Evolutionary conservation across 2,329 filamentous ascomycete genomes (phyloP).

Genomic region (Arthrobotrys entomopaga): DNA sequence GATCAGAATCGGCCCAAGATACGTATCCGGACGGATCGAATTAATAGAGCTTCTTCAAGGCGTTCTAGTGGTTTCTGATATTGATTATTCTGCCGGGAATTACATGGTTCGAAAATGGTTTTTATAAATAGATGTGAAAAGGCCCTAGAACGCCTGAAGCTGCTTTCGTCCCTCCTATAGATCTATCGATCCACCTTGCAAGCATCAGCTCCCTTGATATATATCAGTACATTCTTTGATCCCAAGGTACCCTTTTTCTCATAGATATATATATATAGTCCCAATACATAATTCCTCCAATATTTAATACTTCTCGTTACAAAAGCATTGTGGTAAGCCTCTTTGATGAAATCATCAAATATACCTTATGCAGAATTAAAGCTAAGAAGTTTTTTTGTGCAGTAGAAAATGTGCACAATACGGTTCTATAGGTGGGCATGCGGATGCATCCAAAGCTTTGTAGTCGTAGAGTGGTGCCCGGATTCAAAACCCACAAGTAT

Average conservation of each 20-base stretch:
- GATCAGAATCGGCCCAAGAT: background rate
- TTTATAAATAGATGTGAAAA: conserved; percentile 3
- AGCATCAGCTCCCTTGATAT: too few relatives aligned
- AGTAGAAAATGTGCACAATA: conserved; percentile 10
- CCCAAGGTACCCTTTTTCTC: too few relatives aligned
- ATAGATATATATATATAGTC: too few relatives aligned
- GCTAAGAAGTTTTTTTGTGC: too few relatives aligned
- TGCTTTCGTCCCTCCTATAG: background rate
- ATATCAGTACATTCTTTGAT: too few relatives aligned
- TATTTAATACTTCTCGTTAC: background rate
- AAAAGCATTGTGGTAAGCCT: too few relatives aligned
- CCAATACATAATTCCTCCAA: too few relatives aligned
- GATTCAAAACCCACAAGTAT: background rate
- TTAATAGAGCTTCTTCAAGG: too few relatives aligned
- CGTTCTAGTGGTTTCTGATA: too few relatives aligned
- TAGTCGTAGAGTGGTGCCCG: background rate
- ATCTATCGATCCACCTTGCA: too few relatives aligned
- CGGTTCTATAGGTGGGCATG: conserved; percentile 18
- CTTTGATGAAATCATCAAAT: background rate
- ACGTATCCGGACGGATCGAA: too few relatives aligned
- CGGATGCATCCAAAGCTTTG: background rate
- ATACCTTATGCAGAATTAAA: background rate
- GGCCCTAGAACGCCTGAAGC: background rate
- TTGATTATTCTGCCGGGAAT: too few relatives aligned
- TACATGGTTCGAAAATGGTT: background rate